These are phyloP conservation scores for Trichosanthes cucumerina DNA, from an alignment of 306 rosid genomes.

Conservation along the genomic window DNA sequence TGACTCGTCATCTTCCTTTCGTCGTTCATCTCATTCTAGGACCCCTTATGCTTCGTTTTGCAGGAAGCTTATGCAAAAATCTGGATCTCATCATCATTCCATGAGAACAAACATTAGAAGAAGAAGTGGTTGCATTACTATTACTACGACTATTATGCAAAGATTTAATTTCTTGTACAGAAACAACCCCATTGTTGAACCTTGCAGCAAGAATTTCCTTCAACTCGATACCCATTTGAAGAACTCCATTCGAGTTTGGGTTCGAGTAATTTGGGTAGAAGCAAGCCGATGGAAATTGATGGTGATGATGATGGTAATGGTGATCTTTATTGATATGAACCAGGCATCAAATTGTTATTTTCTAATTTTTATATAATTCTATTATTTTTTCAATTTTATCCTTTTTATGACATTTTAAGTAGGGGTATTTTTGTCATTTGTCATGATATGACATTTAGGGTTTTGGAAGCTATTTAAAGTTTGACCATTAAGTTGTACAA, in stretches of 20 bases:
- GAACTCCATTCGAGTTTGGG: no score
- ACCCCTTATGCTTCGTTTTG: constrained; percentile 80
- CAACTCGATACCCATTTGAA: background rate
- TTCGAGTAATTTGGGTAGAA: constrained; percentile 27
- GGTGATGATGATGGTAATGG: constrained; percentile 17
- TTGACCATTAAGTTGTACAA: no score
- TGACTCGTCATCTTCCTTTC: no score
- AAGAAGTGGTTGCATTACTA: background rate
- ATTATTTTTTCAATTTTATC: no score
- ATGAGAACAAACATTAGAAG: constrained; percentile 18
- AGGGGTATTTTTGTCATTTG: no score
- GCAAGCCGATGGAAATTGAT: constrained; percentile 14
- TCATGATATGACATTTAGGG: no score
- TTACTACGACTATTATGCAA: background rate
- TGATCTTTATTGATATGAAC: no score
- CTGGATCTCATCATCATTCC: constrained; percentile 72
- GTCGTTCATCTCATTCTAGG: constrained; percentile 98
- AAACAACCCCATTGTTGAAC: constrained; percentile 24
- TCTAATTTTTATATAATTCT: no score
- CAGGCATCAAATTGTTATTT: no score
- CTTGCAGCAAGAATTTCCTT: constrained; percentile 1
- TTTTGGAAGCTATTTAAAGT: no score
- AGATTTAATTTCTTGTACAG: constrained; percentile 29
- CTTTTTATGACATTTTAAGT: no score
- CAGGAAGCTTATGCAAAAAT: constrained; percentile 59